Base-by-base conservation (phyloP, 306 rosid species). In the Sindora glabra region DNA sequence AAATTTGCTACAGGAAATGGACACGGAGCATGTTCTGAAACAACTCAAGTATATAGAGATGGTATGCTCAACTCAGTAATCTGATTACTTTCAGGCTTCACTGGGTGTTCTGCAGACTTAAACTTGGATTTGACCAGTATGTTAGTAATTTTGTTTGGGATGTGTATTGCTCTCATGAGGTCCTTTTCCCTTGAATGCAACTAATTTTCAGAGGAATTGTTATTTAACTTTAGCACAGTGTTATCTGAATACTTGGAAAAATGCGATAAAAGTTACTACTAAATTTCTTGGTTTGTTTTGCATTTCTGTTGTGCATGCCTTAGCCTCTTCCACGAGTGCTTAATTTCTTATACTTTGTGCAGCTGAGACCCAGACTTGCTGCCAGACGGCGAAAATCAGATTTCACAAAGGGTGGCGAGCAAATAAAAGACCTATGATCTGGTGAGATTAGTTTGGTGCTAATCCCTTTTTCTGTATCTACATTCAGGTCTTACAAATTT, bases 21-120 rank as follows among this genome's bases (percentile, higher is more conserved):
- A 87, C 70, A 91, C 86, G 7, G 83, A 76, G 19, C 66, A 81
- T 64, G 83, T 87, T 75, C 68, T 77, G 53, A 83, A 79, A 80
- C 96, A 91, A 73, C 77, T 87, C 60, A 91, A 83, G 81, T 83
- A 81, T 76, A 67, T 83, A 67, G 91, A 90, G 71, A 77, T 68
- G 91, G 96, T 90, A 81, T 53, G 75, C 44, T 50, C 57, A 15
- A 48, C 15, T 48, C 46, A 18, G 23, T 48, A 44, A 17, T 69
- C 55, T 45, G 7, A 49, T 56, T 51, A 8, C 27, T 65, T n/a
- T n/a, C n/a, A n/a, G n/a, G n/a, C n/a, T n/a, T n/a, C n/a, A n/a
- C n/a, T n/a, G n/a, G n/a, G n/a, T n/a, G n/a, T n/a, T n/a, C n/a
- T n/a, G n/a, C n/a, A n/a, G n/a, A n/a, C n/a, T n/a, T n/a, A n/a